Evolutionary conservation across 2,329 filamentous ascomycete species (phyloP).

Genomic region (Cladosporium colombiae): DNA sequence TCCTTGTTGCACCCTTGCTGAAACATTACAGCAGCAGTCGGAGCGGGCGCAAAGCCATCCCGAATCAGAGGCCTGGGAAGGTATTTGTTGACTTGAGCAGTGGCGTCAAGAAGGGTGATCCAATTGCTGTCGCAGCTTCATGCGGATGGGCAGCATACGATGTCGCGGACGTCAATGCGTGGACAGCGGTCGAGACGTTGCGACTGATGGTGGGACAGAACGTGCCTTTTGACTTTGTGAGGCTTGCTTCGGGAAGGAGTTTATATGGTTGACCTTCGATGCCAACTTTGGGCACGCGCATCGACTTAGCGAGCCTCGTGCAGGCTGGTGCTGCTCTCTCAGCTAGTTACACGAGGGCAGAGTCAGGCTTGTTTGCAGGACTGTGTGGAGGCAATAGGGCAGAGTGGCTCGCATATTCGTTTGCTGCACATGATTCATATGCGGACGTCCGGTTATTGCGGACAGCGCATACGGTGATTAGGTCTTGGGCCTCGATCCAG

Average conservation of each 20-base stretch:
- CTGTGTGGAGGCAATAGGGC: not conserved
- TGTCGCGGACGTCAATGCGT: conserved; percentile 76
- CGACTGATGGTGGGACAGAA: conserved; percentile 80
- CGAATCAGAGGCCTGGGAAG: conserved; percentile 49
- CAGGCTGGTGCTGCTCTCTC: not conserved
- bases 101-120: conserved; percentile 64
- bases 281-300: not conserved
- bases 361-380: not conserved
- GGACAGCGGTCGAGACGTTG: conserved; percentile 80
- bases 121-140: conserved; percentile 67
- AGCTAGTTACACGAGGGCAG: not conserved
- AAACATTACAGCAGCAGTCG: conserved; percentile 59
- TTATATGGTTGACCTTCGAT: conserved; percentile 11
- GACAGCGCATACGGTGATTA: not conserved
- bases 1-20: conserved; percentile 74
- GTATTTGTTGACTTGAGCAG: conserved; percentile 81
- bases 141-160: conserved; percentile 80
- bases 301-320: not conserved
- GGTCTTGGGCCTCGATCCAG: not conserved
- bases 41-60: conserved; percentile 37
- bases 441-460: not conserved
- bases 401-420: not conserved
- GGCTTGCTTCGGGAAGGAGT: conserved; percentile 65
- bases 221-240: conserved; percentile 83
- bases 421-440: not conserved